Conservation (phyloP, 345 rosid species). For the Limnanthes douglasii region DNA sequence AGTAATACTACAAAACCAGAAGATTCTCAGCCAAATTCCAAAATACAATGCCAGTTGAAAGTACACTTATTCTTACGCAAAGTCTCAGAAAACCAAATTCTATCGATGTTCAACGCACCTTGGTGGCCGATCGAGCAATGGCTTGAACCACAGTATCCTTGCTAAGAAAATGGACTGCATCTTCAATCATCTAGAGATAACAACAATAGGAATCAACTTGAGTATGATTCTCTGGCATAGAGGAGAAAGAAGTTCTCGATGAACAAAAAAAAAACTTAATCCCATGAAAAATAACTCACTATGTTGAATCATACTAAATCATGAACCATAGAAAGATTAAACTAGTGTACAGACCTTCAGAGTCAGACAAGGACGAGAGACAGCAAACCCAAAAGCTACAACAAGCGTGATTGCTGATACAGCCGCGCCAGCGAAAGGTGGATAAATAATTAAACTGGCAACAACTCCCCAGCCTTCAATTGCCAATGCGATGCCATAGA, state of each 20-base stretch:
- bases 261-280: background rate
- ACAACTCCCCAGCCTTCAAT: constrained; percentile 99
- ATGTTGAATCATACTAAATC: too few species aligned
- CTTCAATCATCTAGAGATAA: constrained; percentile 86
- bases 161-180: constrained; percentile 91
- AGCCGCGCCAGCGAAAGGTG: constrained; percentile 99
- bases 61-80: too few species aligned
- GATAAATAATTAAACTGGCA: constrained; percentile 93
- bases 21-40: too few species aligned
- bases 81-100: too few species aligned
- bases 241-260: background rate
- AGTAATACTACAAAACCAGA: too few species aligned
- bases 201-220: constrained; percentile 12
- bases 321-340: constrained; percentile 5
- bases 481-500: constrained; percentile 96
- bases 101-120: constrained; percentile 55
- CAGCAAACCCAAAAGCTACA: constrained; percentile 97
- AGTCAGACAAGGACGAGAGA: constrained; percentile 96
- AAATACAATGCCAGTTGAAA: too few species aligned
- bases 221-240: constrained; percentile 1
- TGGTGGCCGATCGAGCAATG: constrained; percentile 91
- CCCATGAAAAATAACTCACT: too few species aligned
- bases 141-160: constrained; percentile 97
- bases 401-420: constrained; percentile 96
- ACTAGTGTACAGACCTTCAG: constrained; percentile 48